Evolutionary conservation across 2,329 filamentous ascomycete genomes (phyloP).

Genomic region (Pyrenochaeta sp.): DNA sequence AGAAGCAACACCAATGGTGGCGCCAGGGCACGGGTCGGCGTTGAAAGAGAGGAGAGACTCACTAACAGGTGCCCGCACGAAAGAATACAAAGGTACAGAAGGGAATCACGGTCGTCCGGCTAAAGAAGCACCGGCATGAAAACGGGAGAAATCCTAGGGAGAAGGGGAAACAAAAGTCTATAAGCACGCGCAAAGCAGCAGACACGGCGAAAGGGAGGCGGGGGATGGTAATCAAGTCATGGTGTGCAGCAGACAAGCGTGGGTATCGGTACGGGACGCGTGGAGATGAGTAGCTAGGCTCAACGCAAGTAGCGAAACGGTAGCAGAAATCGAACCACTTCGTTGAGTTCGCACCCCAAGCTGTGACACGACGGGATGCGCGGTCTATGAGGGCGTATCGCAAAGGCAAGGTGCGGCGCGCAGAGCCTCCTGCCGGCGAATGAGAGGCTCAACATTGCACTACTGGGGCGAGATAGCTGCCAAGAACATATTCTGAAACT

Average conservation of each 20-base stretch:
- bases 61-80: slow-evolving; percentile 51
- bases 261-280: slow-evolving; percentile 38
- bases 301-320: slow-evolving; percentile 41
- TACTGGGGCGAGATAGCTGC: slow-evolving; percentile 22
- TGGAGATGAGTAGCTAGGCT: slow-evolving; percentile 36
- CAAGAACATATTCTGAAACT: slow-evolving; percentile 39
- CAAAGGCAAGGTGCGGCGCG: slow-evolving; percentile 36
- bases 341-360: slow-evolving; percentile 30
- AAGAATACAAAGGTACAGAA: slow-evolving; percentile 44
- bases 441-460: slow-evolving; percentile 22
- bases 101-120: slow-evolving; percentile 41
- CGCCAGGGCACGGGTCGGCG: slow-evolving; percentile 13
- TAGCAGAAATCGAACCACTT: slow-evolving; percentile 48
- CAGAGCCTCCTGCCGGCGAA: slow-evolving; percentile 37
- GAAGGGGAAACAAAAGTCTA: slow-evolving; percentile 50
- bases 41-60: slow-evolving; percentile 24
- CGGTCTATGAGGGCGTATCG: slow-evolving; percentile 40
- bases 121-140: slow-evolving; percentile 52
- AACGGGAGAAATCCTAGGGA: slow-evolving; percentile 39
- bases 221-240: slow-evolving; percentile 38
- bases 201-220: slow-evolving; percentile 21
- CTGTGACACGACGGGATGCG: slow-evolving; percentile 42
- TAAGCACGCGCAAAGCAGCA: slow-evolving; percentile 42
- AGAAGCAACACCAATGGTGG: slow-evolving; percentile 10
- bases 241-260: slow-evolving; percentile 33